Evolutionary conservation across 345 rosid genomes (phyloP).

Genomic region (Microthlaspi erraticum): DNA sequence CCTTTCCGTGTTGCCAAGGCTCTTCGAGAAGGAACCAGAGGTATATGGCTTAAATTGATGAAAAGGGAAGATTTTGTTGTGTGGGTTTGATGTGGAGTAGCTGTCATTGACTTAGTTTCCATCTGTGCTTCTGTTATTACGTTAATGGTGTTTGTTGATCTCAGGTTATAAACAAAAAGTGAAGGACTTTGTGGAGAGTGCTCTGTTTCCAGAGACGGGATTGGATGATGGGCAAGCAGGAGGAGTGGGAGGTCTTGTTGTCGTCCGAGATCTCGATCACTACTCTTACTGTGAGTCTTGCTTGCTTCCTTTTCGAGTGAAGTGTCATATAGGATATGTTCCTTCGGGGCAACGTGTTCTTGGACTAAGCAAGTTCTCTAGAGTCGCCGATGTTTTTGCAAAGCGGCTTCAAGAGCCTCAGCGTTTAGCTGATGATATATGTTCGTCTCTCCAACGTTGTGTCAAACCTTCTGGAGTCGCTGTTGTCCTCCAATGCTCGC

Average conservation of each 20-base stretch:
- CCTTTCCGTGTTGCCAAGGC: slow-evolving; percentile 92
- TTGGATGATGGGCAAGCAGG: slow-evolving; percentile 73
- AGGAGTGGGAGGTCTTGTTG: slow-evolving; percentile 81
- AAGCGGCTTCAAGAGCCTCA: slow-evolving; percentile 85
- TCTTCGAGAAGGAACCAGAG: slow-evolving; percentile 75
- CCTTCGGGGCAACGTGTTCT: slow-evolving; percentile 74
- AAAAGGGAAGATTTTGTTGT: background rate
- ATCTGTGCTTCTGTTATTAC: background rate
- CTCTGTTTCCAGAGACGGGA: slow-evolving; percentile 86
- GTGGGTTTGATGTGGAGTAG: background rate
- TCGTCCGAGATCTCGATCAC: slow-evolving; percentile 76
- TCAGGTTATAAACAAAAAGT: slow-evolving; percentile 74
- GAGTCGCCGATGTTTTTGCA: slow-evolving; percentile 78
- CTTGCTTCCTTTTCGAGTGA: slow-evolving; percentile 82
- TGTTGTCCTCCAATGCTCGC: slow-evolving; percentile 74
- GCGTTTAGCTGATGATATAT: slow-evolving; percentile 69
- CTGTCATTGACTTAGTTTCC: background rate
- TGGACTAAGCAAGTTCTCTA: slow-evolving; percentile 86
- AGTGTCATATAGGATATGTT: slow-evolving; percentile 80
- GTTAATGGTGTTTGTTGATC: slow-evolving; percentile 1
- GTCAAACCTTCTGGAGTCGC: slow-evolving; percentile 85
- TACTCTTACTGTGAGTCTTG: slow-evolving; percentile 88
- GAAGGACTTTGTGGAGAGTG: slow-evolving; percentile 74
- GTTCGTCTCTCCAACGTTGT: slow-evolving; percentile 69
- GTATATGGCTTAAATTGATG: slow-evolving; percentile 40